These are phyloP conservation scores for Nicotiana otophora DNA, from an alignment of 257 asterid species.

Conservation along the genomic window DNA sequence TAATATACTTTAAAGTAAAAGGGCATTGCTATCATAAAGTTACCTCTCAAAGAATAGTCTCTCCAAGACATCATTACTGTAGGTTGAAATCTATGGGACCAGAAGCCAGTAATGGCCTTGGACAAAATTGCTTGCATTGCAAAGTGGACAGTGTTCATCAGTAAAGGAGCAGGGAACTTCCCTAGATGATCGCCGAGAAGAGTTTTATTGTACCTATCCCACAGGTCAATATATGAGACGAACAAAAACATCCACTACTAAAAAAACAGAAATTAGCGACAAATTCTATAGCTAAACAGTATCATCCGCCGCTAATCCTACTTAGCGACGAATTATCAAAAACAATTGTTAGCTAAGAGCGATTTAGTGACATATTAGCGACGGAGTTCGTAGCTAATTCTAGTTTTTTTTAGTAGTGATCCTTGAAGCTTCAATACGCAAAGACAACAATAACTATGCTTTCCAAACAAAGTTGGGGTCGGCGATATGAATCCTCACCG, in stretches of 20 bases:
- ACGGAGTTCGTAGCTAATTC: too few relatives aligned
- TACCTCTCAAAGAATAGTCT: constrained; percentile 64
- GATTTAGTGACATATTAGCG: too few relatives aligned
- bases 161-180: constrained; percentile 91
- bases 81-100: constrained; percentile 76
- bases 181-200: constrained; percentile 92
- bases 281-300: too few relatives aligned
- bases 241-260: background rate
- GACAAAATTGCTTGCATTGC: constrained; percentile 93
- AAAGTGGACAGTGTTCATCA: constrained; percentile 93
- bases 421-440: constrained; percentile 8
- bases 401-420: too few relatives aligned
- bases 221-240: constrained; percentile 4
- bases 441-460: background rate
- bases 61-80: constrained; percentile 76
- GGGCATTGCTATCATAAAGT: background rate
- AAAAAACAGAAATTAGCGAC: too few relatives aligned
- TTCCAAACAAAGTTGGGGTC: background rate
- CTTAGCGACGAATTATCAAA: too few relatives aligned
- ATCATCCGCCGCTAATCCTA: too few relatives aligned
- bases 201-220: constrained; percentile 81
- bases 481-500: background rate
- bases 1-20: background rate
- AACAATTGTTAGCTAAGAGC: too few relatives aligned
- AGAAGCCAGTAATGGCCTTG: constrained; percentile 81